A percentile compares a stretch with the other conserved stretches of the same genome.
Evolutionary conservation across 2,329 filamentous ascomycete genomes (phyloP).

Genomic region (Trichoderma cornu-damae): DNA sequence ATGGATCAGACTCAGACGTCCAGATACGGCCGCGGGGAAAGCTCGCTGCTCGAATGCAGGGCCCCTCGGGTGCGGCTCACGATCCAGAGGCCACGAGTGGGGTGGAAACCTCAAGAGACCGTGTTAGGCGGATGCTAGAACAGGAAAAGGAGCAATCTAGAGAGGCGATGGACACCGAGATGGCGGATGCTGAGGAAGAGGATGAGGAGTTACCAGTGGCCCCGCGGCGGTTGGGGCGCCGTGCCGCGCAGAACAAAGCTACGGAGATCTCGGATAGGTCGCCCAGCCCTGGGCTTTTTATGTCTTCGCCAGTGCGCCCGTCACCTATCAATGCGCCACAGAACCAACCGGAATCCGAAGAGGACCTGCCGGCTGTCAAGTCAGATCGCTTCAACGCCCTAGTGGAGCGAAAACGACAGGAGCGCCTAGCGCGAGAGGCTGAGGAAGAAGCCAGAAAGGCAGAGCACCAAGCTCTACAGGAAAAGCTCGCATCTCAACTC

Average conservation of each 20-base stretch:
- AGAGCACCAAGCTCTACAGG: constrained; percentile 38
- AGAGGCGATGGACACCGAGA: constrained; percentile 26
- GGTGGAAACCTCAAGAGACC: constrained; percentile 36
- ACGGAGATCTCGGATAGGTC: constrained; percentile 25
- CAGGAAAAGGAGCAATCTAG: constrained; percentile 26
- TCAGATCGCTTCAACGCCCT: constrained; percentile 65
- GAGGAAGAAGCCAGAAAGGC: constrained; percentile 47
- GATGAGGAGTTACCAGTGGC: constrained; percentile 39
- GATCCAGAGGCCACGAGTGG: constrained; percentile 16
- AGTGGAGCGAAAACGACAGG: constrained; percentile 66
- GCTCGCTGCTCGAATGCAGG: constrained; percentile 60
- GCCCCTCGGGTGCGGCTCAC: constrained; percentile 23
- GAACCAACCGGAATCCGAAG: constrained; percentile 41
- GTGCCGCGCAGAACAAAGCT: constrained; percentile 31
- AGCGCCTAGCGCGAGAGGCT: constrained; percentile 63
- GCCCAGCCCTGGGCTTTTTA: constrained; percentile 48
- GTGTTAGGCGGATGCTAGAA: constrained; percentile 41
- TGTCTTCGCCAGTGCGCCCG: constrained; percentile 44
- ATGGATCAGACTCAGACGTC: constrained; percentile 40
- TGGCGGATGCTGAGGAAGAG: constrained; percentile 34
- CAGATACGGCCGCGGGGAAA: constrained; percentile 53
- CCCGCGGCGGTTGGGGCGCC: constrained; percentile 38
- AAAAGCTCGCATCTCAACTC: constrained; percentile 34
- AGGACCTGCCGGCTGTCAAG: constrained; percentile 43
- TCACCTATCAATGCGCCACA: constrained; percentile 28